Conservation (phyloP, 2,329 filamentous ascomycete species). For the Cladosporium sp. region DNA sequence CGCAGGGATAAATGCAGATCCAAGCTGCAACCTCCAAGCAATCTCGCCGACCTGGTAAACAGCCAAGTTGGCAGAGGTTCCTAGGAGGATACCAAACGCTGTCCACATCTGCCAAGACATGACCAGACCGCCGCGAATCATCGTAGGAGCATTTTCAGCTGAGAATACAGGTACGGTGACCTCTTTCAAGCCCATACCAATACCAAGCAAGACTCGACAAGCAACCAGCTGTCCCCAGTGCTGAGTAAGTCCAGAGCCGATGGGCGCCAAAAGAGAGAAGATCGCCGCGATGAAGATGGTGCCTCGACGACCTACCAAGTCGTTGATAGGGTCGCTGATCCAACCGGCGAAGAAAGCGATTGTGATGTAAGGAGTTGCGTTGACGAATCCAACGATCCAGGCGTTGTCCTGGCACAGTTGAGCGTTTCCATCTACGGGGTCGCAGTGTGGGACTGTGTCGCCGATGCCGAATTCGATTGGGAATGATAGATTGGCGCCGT, state of each 20-base stretch:
- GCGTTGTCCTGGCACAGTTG: constrained; percentile 41
- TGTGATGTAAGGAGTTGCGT: constrained; percentile 57
- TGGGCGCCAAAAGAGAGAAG: constrained; percentile 63
- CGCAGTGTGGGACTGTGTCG: constrained; percentile 29
- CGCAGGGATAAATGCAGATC: constrained; percentile 47
- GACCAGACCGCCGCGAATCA: constrained; percentile 44
- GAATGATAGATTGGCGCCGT: constrained; percentile 62
- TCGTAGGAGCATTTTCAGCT: constrained; percentile 58
- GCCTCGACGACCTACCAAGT: constrained; percentile 30
- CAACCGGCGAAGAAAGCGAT: constrained; percentile 19
- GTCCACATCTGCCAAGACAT: constrained; percentile 49
- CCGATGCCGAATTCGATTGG: constrained; percentile 56
- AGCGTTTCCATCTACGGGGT: neutral
- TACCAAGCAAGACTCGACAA: constrained; percentile 37
- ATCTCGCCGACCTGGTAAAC: constrained; percentile 43
- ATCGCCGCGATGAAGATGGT: constrained; percentile 39
- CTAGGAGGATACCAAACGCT: constrained; percentile 66
- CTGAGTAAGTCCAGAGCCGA: constrained; percentile 41
- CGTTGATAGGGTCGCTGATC: constrained; percentile 39
- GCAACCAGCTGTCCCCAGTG: constrained; percentile 41
- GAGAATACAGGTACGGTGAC: constrained; percentile 54
- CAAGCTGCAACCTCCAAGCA: constrained; percentile 47
- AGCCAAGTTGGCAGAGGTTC: constrained; percentile 61
- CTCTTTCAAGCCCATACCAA: constrained; percentile 49
- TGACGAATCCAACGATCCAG: constrained; percentile 66